Evolutionary conservation across 2,329 filamentous ascomycete genomes (phyloP), one percentile per base, ranked within the genome.

Genomic region (Aspergillus sergii): DNA sequence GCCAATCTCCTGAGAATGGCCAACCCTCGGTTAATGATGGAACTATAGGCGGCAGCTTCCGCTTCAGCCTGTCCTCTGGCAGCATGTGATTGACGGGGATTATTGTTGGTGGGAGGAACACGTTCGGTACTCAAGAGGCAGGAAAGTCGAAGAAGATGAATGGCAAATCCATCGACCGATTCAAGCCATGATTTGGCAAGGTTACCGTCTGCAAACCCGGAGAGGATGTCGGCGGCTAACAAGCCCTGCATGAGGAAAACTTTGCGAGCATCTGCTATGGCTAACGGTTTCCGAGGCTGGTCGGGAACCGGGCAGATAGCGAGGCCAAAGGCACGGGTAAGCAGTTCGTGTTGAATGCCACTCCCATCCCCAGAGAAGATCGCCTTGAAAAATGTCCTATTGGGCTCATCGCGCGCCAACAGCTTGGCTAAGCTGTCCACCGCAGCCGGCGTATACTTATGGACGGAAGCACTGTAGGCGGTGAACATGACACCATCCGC

Each of bases 401-500:
- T 99, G 0, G 95, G 94, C 70, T 98, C 94, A 75, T 98, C 95
- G 58, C 94, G 87, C 4, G 95, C 94, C 30, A 99, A 84, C 3
- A 99, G 83, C 77, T 98, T 98, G 2, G 95, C 94, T 30, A 98
- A 82, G 55, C 91, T 91, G 75, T 99, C 95, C 21, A 98, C 88
- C 1, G 95, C 95, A 43, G 92, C 88, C 3, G 94, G 94, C 1
- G 97, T 87, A 75, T 98, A 98, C 48, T 90, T 89, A 75, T 99
- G 94, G 34, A 93, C 80, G 11, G 86, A 82, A 0, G 95, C 92
- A 60, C 94, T 90, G 75, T 94, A 98, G 4, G 88, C 81, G 0
- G 92, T 84, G 76, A 98, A 97, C 72, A 90, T 89, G 46, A 96
- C 81, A 64, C 83, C 81, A 30, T 85, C 84, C 43, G 79, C 76